A percentile compares a stretch with the other conserved stretches of the same genome.
These are phyloP conservation scores for Elsinoe necatrix DNA, from an alignment of 2,329 filamentous ascomycete genomes.

Conservation along the genomic window DNA sequence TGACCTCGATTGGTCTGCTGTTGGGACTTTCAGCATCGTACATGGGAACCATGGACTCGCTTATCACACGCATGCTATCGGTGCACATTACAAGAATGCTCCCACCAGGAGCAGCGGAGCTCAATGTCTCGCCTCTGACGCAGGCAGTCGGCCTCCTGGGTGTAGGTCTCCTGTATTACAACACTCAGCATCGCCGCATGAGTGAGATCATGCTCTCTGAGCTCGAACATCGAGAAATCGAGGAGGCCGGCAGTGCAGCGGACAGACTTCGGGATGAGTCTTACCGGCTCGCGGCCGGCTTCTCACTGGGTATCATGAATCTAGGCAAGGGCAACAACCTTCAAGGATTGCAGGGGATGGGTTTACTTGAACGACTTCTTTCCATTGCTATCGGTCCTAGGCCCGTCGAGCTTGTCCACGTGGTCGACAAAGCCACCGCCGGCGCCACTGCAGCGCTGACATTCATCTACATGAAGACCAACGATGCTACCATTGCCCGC, in stretches of 20 bases:
- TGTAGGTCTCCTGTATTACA: conserved; percentile 86
- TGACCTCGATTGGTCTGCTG: conserved; percentile 95
- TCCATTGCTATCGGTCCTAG: conserved; percentile 80
- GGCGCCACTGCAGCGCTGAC: conserved; percentile 86
- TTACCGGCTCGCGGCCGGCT: conserved; percentile 90
- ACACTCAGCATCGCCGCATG: conserved; percentile 95
- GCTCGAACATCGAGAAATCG: conserved; percentile 77
- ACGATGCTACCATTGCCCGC: conserved; percentile 73
- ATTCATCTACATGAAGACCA: conserved; percentile 95
- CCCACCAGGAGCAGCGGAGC: conserved; percentile 80
- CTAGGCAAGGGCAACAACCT: conserved; percentile 82
- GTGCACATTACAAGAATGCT: conserved; percentile 95
- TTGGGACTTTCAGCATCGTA: conserved; percentile 89
- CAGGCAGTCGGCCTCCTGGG: conserved; percentile 97
- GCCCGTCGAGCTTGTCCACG: conserved; percentile 83
- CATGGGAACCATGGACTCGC: conserved; percentile 91
- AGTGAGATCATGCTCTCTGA: conserved; percentile 98
- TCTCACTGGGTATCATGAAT: conserved; percentile 90
- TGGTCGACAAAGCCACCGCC: conserved; percentile 84
- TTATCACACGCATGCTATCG: conserved; percentile 85
- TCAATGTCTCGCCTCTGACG: conserved; percentile 85
- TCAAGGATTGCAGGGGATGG: conserved; percentile 86
- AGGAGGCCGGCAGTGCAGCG: conserved; percentile 58
- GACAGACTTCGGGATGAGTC: conserved; percentile 84
- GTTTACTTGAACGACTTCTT: conserved; percentile 78